A percentile compares a stretch with the other conserved stretches of the same genome.
Evolutionary conservation across 768 basidiomycete genomes (phyloP).

Genomic region (Podaxis sp.): DNA sequence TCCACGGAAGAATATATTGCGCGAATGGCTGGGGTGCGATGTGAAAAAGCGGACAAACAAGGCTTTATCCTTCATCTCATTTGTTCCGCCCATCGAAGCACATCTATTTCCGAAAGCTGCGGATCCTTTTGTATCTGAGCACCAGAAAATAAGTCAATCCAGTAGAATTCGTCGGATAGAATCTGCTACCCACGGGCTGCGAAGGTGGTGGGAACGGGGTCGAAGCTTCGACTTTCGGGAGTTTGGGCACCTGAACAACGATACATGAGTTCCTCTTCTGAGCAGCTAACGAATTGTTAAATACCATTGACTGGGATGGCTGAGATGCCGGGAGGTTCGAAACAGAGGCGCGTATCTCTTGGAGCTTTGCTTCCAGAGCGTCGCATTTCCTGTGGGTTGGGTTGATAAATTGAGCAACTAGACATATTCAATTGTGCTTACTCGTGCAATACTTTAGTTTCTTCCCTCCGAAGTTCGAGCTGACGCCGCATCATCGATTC

Average conservation of each 20-base stretch:
- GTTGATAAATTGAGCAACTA: background rate
- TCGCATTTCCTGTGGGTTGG: conserved; percentile 62
- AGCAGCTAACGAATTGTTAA: too few relatives aligned
- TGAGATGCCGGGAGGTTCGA: conserved; percentile 8
- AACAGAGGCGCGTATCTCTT: conserved; percentile 45
- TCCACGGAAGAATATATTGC: too few relatives aligned
- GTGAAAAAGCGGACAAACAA: background rate
- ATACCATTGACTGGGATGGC: conserved; percentile 1
- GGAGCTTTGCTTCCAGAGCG: conserved; percentile 59
- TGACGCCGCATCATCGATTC: conserved; percentile 82
- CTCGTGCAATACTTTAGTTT: conserved; percentile 69
- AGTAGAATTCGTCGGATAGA: too few relatives aligned
- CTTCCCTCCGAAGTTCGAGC: conserved; percentile 68
- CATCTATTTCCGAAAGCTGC: conserved; percentile 1
- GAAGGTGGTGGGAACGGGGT: background rate
- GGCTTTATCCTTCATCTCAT: conserved; percentile 15
- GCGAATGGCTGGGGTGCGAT: background rate
- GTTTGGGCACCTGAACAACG: background rate
- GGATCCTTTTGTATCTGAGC: conserved; percentile 24
- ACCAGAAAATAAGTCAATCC: background rate
- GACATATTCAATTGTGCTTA: conserved; percentile 32
- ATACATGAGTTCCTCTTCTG: too few relatives aligned
- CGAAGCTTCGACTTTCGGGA: background rate
- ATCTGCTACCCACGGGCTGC: background rate
- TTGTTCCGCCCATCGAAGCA: conserved; percentile 26